These are phyloP conservation scores for Eucalyptus caleyi DNA, from an alignment of 345 rosid genomes.

Conservation along the genomic window DNA sequence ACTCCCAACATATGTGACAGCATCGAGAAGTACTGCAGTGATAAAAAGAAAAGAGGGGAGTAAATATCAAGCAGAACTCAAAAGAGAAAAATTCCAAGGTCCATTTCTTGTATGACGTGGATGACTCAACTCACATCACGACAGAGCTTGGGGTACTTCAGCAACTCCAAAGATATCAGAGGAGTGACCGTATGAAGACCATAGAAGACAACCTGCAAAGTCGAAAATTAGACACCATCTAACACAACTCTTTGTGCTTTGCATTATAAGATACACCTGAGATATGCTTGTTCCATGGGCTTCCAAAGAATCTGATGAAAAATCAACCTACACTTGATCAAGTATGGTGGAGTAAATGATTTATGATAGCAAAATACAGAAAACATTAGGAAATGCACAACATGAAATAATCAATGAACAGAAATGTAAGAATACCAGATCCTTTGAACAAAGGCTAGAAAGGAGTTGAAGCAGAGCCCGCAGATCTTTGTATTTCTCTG, in stretches of 20 bases:
- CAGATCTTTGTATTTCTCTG: slow-evolving; percentile 80
- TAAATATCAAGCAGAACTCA: background rate
- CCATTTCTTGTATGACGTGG: background rate
- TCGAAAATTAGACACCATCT: slow-evolving; percentile 4
- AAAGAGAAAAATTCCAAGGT: background rate
- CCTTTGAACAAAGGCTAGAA: slow-evolving; percentile 86
- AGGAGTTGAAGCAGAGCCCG: slow-evolving; percentile 98
- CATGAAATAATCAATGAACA: background rate
- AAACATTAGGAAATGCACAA: background rate
- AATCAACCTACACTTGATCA: slow-evolving; percentile 55
- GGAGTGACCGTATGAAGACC: slow-evolving; percentile 91
- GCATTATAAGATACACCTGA: slow-evolving; percentile 37
- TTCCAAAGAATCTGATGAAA: slow-evolving; percentile 74
- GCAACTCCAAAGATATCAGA: slow-evolving; percentile 76
- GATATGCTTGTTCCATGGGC: slow-evolving; percentile 61
- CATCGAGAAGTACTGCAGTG: slow-evolving; percentile 70
- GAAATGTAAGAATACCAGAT: slow-evolving; percentile 35
- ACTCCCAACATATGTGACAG: slow-evolving; percentile 92
- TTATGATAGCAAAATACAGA: background rate
- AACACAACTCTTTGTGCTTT: background rate
- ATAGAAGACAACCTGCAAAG: slow-evolving; percentile 79
- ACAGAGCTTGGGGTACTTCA: slow-evolving; percentile 98
- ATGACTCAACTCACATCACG: slow-evolving; percentile 58
- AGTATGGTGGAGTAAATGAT: background rate
- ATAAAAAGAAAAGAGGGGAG: background rate